Base-by-base conservation (phyloP, 2,329 filamentous ascomycete species). In the Verticillium longisporum region DNA sequence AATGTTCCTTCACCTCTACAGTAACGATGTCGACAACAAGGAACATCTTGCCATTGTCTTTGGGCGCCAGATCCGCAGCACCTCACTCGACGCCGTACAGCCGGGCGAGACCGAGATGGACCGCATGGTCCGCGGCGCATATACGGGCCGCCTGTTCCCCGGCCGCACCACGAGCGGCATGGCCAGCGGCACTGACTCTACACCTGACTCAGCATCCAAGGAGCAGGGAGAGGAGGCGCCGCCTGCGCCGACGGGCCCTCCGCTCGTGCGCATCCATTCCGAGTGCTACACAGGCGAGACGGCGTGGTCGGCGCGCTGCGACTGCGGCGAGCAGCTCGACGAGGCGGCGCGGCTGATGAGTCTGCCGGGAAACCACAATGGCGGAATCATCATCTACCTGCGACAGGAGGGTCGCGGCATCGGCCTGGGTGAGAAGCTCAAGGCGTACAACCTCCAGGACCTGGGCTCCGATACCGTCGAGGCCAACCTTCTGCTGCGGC, bases 241-340 rank as follows among this genome's bases (percentile, higher is more conserved):
- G 10, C 62, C 60, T 6, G 15, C 61, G 2, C 59, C 53, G 31
- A 60, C 65, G 4, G 70, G 70, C 3, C 75, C 89, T 1, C 91
- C 95, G 0, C 80, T 99, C 45, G 94, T 99, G 56, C 85, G 95
- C 61, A 99, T 99, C 71, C 95, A 99, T 74, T 96, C 91, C 3
- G 95, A 99, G 75, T 99, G 95, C 77, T 99, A 99, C 75, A 99
- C 95, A 0, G 95, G 95, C 62, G 95, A 99, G 80, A 99, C 95
- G 1, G 95, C 96, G 1, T 98, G 95, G 95, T 97, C 93, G 7
- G 94, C 95, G 38, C 88, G 95, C 33, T 99, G 95, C 77, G 95
- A 99, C 77, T 99, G 95, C 73, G 95, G 95, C 61, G 95, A 99
- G 77, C 95, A 99, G 74, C 83, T 99, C 2, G 95, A 99, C 73